Evolutionary conservation across 2,329 filamentous ascomycete species (phyloP), one percentile per base, ranked within the genome.

Genomic region (Verticillium alfalfae): DNA sequence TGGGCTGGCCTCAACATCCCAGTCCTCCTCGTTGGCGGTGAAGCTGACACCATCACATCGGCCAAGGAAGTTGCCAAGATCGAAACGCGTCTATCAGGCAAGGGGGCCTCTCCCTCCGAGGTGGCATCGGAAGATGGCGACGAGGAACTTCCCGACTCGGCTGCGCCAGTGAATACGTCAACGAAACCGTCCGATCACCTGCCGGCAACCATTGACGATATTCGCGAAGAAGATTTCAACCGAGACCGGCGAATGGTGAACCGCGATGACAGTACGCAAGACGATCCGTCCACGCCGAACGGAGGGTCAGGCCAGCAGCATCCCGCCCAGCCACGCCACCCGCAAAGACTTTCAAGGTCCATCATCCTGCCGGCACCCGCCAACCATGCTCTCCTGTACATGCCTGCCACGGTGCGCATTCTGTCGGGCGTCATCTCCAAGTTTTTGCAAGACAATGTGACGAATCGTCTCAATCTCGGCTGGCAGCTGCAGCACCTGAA

Each of bases 401-500:
- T 88, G 61, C 89, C 92, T 2, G 81, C 84, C 1, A 91, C 87
- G 2, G 90, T 89, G 54, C 89, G 92, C 58, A 88, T 88, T 6
- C 79, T 97, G 10, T 89, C 92, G 1, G 92, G 92, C 0, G 81
- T 96, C 1, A 88, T 97, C 59, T 90, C 92, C 63, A 88, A 91
- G 65, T 98, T 98, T 70, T 82, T 97, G 34, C 81, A 86, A 18
- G 81, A 83, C 3, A 84, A 92, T 68, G 82, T 97, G 60, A 93
- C 93, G 10, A 83, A 87, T 10, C 87, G 93, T 9, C 83, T 97
- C 15, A 91, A 88, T 1, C 85, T 94, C 34, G 91, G 89, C 54
- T 98, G 94, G 93, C 94, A 98, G 75, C 81, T 98, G 16, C 90
- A 94, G 68, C 89, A 95, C 69, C 85, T 98, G 31, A 92, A 90